Conservation (phyloP, 2,329 filamentous ascomycete species). For the Hymenoscyphus fructigenus region DNA sequence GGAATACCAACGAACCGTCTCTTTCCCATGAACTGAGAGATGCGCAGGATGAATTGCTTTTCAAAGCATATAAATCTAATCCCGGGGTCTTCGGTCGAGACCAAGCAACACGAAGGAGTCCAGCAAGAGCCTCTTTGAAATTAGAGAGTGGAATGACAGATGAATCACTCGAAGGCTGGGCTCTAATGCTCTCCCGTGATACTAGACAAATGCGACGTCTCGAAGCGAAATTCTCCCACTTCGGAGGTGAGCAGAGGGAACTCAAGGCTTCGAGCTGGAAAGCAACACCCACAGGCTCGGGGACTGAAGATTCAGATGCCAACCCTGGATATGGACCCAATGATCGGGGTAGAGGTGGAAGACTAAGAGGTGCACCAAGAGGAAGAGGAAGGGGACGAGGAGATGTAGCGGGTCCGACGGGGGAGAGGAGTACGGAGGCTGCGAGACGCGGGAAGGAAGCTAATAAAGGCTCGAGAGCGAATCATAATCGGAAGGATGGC, state of each 20-base stretch:
- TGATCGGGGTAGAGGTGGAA: conserved; percentile 47
- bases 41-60: conserved; percentile 69
- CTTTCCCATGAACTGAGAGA: conserved; percentile 40
- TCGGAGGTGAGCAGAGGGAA: conserved; percentile 64
- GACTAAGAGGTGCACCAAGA: conserved; percentile 41
- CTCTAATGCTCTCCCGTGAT: conserved; percentile 76
- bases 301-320: conserved; percentile 55
- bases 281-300: conserved; percentile 52
- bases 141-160: conserved; percentile 85
- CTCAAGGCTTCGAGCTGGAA: conserved; percentile 67
- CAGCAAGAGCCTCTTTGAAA: conserved; percentile 62
- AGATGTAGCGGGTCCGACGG: conserved; percentile 62
- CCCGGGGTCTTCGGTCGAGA: conserved; percentile 70
- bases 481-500: conserved; percentile 79
- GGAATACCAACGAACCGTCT: conserved; percentile 42
- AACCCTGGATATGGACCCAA: conserved; percentile 38
- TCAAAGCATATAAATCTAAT: conserved; percentile 66
- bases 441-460: conserved; percentile 77
- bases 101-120: conserved; percentile 64
- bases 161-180: conserved; percentile 93
- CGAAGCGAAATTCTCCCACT: conserved; percentile 67
- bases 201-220: conserved; percentile 66
- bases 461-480: conserved; percentile 77
- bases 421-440: conserved; percentile 69
- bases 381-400: conserved; percentile 53